A percentile compares a stretch with the other conserved stretches of the same genome.
These are phyloP conservation scores for Mortierella sp. DNA, from an alignment of 371 early-diverging fungal genomes.

Conservation along the genomic window DNA sequence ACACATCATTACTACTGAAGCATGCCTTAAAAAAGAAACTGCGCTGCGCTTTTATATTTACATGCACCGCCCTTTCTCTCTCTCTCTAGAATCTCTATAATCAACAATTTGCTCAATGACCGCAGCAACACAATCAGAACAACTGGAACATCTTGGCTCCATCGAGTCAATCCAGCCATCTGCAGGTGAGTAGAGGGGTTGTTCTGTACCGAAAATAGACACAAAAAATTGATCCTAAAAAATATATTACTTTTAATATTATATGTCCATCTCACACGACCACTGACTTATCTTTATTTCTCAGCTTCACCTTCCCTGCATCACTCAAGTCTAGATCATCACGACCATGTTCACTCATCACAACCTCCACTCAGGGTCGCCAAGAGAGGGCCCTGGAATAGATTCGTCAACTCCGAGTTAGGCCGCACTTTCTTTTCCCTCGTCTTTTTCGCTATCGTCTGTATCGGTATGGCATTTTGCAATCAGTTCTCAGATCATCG, in stretches of 20 bases:
- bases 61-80: neutral
- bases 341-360: neutral
- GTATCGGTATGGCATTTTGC: slow-evolving; percentile 54
- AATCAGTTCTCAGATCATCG: slow-evolving; percentile 60
- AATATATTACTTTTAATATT: no score
- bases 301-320: neutral
- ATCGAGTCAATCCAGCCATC: slow-evolving; percentile 14
- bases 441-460: slow-evolving; percentile 46
- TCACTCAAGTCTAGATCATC: neutral
- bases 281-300: no score
- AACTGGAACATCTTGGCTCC: slow-evolving; percentile 36
- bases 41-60: neutral
- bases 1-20: no score
- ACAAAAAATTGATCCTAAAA: no score
- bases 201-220: no score
- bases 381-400: slow-evolving; percentile 14
- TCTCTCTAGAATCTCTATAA: neutral
- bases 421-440: slow-evolving; percentile 28
- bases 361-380: neutral
- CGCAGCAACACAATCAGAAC: slow-evolving; percentile 23
- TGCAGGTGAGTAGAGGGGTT: neutral
- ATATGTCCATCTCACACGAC: no score
- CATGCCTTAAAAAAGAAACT: no score
- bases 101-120: neutral
- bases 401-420: slow-evolving; percentile 40